These are phyloP conservation scores for Phytopythium delawarense DNA, from an alignment of 352 stramenopile genomes.

Conservation along the genomic window DNA sequence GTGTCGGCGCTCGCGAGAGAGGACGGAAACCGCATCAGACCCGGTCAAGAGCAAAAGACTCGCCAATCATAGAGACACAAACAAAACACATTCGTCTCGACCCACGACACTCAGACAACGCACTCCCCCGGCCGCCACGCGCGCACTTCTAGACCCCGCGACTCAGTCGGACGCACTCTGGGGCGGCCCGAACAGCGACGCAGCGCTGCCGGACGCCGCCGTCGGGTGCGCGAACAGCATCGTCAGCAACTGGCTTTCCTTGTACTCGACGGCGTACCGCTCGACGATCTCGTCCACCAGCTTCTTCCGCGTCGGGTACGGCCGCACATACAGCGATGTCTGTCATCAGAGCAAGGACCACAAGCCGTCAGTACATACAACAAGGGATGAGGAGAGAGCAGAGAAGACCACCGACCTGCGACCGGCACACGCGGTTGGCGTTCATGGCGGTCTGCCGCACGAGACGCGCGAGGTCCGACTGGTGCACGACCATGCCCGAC, in stretches of 20 bases:
- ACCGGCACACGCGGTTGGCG: slow-evolving; percentile 81
- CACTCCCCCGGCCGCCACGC: neutral
- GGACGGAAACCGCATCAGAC: neutral
- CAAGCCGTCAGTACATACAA: slow-evolving; percentile 5
- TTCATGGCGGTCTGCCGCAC: slow-evolving; percentile 88
- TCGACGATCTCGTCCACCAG: slow-evolving; percentile 87
- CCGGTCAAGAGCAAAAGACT: neutral
- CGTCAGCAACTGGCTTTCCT: slow-evolving; percentile 76
- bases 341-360: slow-evolving; percentile 15
- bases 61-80: neutral
- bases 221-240: slow-evolving; percentile 61
- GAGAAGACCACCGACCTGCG: slow-evolving; percentile 39
- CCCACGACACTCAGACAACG: neutral
- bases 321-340: slow-evolving; percentile 80
- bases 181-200: slow-evolving; percentile 2
- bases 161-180: slow-evolving; percentile 2
- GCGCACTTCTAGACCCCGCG: neutral
- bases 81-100: neutral
- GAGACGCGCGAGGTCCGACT: slow-evolving; percentile 58
- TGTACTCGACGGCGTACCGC: slow-evolving; percentile 81
- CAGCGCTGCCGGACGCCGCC: slow-evolving; percentile 15
- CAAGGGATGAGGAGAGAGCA: slow-evolving; percentile 1
- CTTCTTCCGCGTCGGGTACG: slow-evolving; percentile 86
- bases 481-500: slow-evolving; percentile 80
- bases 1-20: neutral